Conservation (phyloP, 2,329 filamentous ascomycete species). For the Fusarium citri region DNA sequence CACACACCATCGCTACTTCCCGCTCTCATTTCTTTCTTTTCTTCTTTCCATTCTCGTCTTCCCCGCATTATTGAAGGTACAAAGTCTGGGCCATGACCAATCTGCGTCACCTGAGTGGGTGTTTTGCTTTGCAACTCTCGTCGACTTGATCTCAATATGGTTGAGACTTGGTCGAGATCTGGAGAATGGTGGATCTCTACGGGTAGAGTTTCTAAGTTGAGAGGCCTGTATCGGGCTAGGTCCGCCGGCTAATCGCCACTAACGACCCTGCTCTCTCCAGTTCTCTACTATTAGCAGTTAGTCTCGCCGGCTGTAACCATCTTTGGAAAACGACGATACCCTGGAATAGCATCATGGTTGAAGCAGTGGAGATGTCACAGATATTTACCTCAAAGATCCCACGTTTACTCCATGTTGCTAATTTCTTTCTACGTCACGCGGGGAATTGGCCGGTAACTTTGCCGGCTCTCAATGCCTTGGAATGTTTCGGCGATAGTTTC, state of each 20-base stretch:
- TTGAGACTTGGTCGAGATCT: slow-evolving; percentile 39
- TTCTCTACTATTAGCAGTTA: slow-evolving; percentile 5
- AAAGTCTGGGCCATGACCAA: slow-evolving; percentile 35
- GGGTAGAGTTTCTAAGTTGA: slow-evolving; percentile 41
- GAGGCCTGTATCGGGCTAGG: slow-evolving; percentile 31
- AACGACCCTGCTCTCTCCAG: neutral
- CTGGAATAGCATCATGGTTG: slow-evolving; percentile 37
- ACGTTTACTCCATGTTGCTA: slow-evolving; percentile 37
- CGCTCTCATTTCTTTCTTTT: neutral
- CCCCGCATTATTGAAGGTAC: slow-evolving; percentile 35
- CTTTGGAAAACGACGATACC: neutral
- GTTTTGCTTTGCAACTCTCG: slow-evolving; percentile 36
- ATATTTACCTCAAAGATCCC: slow-evolving; percentile 19
- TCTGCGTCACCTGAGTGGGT: slow-evolving; percentile 36
- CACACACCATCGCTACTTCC: slow-evolving; percentile 22
- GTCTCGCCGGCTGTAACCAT: slow-evolving; percentile 34
- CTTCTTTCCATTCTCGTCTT: slow-evolving; percentile 10
- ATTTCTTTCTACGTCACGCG: slow-evolving; percentile 42
- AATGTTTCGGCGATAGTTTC: slow-evolving; percentile 25
- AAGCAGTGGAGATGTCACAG: slow-evolving; percentile 33
- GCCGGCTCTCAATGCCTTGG: slow-evolving; percentile 1
- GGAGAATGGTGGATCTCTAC: slow-evolving; percentile 33
- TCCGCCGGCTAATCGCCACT: slow-evolving; percentile 30
- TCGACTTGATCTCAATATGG: slow-evolving; percentile 28
- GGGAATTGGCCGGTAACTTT: slow-evolving; percentile 22